phyloP scores from a whole-genome alignment of 768 basidiomycete species.

The Termitomyces sp. region DNA sequence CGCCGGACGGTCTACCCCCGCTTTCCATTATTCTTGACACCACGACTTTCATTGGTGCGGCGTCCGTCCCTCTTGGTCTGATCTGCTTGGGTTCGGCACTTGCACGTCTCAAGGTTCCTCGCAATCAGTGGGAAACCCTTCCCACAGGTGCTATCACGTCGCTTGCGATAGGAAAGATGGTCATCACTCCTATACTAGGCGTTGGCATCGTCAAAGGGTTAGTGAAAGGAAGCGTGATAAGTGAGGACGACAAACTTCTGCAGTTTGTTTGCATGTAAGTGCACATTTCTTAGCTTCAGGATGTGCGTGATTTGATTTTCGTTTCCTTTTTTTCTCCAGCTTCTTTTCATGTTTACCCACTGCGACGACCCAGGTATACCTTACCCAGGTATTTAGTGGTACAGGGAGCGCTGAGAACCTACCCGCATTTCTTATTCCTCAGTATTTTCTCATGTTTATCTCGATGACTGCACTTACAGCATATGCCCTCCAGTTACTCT shows the following conservation, averaged over 20 bases:
- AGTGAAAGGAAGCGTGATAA: constrained; percentile 40
- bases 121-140: constrained; percentile 33
- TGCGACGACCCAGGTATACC: constrained; percentile 55
- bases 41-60: constrained; percentile 44
- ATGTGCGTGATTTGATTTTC: neutral
- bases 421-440: constrained; percentile 59
- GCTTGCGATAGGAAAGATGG: constrained; percentile 49
- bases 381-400: constrained; percentile 64
- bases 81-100: constrained; percentile 51
- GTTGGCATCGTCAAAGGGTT: constrained; percentile 50
- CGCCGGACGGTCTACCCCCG: constrained; percentile 54
- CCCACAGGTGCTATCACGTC: constrained; percentile 47
- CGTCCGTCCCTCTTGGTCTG: constrained; percentile 48
- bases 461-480: constrained; percentile 46
- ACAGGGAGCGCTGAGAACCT: constrained; percentile 61
- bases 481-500: constrained; percentile 37
- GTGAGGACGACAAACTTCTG: constrained; percentile 49
- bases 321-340: constrained; percentile 20
- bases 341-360: constrained; percentile 59
- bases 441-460: constrained; percentile 47
- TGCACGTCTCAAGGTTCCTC: constrained; percentile 50
- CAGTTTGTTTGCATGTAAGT: constrained; percentile 62
- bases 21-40: constrained; percentile 49
- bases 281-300: constrained; percentile 14
- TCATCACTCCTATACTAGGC: constrained; percentile 57